Evolutionary conservation across 176 grass and related monocot genomes (phyloP), one percentile per base, ranked within the genome.

Genomic region (Phyllostachys edulis): DNA sequence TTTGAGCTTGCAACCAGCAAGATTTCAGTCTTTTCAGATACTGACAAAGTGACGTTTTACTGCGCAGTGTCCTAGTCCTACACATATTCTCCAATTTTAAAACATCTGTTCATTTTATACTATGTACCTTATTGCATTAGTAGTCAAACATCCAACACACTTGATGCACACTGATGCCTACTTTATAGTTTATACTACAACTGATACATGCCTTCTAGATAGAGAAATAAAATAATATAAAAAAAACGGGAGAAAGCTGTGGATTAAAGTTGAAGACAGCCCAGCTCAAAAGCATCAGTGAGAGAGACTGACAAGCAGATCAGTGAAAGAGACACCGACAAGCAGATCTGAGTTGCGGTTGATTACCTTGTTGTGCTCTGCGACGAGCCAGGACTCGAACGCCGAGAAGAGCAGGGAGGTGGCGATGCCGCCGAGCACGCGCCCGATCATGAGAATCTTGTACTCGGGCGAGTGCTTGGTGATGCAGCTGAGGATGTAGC

Each of bases 301-400:
- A 56, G 38, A 5, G 17, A 60, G 50, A 45, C 59, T 39, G 69
- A 15, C 9, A 66, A 49, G 24, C 38, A 75, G 84, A 90, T 90
- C 80, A 62, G 72, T 55, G 80, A 56, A 26, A 5, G 17, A 60
- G 50, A 75, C 63, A 45, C 59, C 27, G 69, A 15, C 9, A 66
- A 49, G 24, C 38, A 75, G 84, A 90, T 90, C 80, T 90, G 67
- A 3, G 74, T 37, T 32, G 15, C 7, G 14, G 42, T 26, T n/a
- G 68, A 41, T 73, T 76, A 82, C 96, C 93, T 99, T 96, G 80
- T 94, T 94, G 87, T 99, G 96, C 85, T 99, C 96, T 0, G 96
- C 96, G 82, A 99, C 93, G 69, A 99, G 96, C 96, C 96, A 99
- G 4, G 96, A 99, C 80, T 99, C 96, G 85, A 99, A 99, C 2